Evolutionary conservation across 805 yeast species (phyloP), one percentile per base, ranked within the genome.

Genomic region (Tanozyma kutaoensis): DNA sequence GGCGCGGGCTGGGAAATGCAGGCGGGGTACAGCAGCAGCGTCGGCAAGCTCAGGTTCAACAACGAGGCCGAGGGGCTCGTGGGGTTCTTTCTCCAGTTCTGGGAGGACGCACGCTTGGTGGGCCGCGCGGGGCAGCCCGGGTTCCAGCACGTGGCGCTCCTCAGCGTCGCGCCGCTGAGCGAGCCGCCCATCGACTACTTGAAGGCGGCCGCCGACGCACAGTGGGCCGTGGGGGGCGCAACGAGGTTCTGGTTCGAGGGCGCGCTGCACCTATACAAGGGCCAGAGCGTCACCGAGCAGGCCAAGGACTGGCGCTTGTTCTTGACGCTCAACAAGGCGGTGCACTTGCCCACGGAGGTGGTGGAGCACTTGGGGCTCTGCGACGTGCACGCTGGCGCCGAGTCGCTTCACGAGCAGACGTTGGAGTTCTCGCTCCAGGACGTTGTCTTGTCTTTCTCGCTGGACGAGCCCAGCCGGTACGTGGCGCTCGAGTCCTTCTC

Each of bases 11-110:
- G 52, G 50, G 34, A 37, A 8, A 21, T 40, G 8, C 20, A 22
- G 7, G 31, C 30, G 20, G 62, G 62, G 2, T 42, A 27, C 18
- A 19, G 35, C 4, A 45, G 35, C 29, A 25, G 39, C 2, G 32
- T 52, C 17, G 65, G 65, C 1, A 41, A 41, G 23, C 37, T 52
- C 4, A 24, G 27, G 8, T 34, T 50, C 12, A 54, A 58, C 32
- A 46, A 53, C 28, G 25, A 32, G 4, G 27, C 24, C 1, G 21
- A 22, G 5, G 36, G 38, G 4, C 34, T 42, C 24, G 34, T 58
- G 15, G 66, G 66, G 0, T 29, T 57, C 10, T 51, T 49, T 24
- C 33, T 55, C n/a, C 42, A 43, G 7, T 58, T 39, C 28, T 59
- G 65, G 65, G 38, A 42, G 25, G 61, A 54, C 28, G 41, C 30